Evolutionary conservation across 2,329 filamentous ascomycete species (phyloP).

Genomic region (Fusarium agapanthi): DNA sequence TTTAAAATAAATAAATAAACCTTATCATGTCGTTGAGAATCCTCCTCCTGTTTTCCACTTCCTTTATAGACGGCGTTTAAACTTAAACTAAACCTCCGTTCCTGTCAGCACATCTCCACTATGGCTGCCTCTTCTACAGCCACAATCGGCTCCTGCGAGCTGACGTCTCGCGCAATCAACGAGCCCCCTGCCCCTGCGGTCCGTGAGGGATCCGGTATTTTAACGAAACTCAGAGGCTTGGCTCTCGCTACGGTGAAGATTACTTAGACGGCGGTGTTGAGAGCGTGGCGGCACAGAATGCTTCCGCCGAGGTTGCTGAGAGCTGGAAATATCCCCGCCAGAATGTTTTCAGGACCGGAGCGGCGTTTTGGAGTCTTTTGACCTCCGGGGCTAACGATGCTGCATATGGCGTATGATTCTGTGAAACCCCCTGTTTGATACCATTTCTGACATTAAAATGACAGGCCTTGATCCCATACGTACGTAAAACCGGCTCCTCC

Average conservation of each 20-base stretch:
- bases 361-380: slow-evolving; percentile 66
- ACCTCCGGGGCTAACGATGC: slow-evolving; percentile 68
- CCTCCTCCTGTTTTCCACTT: background rate
- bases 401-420: slow-evolving; percentile 62
- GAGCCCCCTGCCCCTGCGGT: slow-evolving; percentile 1
- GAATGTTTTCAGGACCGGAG: slow-evolving; percentile 58
- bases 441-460: background rate
- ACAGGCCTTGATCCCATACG: slow-evolving; percentile 58
- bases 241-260: background rate
- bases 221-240: slow-evolving; percentile 3
- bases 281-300: background rate
- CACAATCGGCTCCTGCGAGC: slow-evolving; percentile 29
- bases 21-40: background rate
- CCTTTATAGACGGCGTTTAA: background rate
- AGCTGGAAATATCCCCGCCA: slow-evolving; percentile 34
- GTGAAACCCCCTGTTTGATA: background rate
- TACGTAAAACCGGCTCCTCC: slow-evolving; percentile 37
- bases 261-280: slow-evolving; percentile 2
- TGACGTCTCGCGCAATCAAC: slow-evolving; percentile 19
- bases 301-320: slow-evolving; percentile 7
- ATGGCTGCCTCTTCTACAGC: slow-evolving; percentile 28
- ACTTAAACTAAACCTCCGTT: background rate
- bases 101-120: slow-evolving; percentile 21
- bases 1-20: background rate
- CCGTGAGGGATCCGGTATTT: background rate